Base-by-base conservation (phyloP, 129 eudicot species). In the Mikania micrantha region DNA sequence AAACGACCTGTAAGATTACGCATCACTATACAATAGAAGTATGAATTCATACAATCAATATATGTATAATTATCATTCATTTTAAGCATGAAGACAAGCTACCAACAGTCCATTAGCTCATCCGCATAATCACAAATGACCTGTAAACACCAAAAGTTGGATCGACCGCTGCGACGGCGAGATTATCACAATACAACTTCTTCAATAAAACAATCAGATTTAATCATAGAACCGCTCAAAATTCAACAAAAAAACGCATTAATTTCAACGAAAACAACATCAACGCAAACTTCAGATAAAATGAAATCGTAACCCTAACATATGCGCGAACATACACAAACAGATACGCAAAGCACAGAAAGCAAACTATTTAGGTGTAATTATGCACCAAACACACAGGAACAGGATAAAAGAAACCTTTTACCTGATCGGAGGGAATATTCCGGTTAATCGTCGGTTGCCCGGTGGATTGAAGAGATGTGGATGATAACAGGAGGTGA, bases 391-490 rank as follows among this genome's bases (percentile, higher is more conserved):
- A 32, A 60, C 17, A 56, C 53, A 28, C n/a, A 27, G 29, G 42
- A 56, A 40, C 6, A 45, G 9, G 60, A 60, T 31, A 20, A 35
- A 44, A 59, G 49, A 24, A 45, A 22, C 7, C 41, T 17, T 32
- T 19, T 17, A 1, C 31, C 31, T 1, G 41, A 15, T 31, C 35
- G 64, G 64, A 59, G 31, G 25, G 21, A 47, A 42, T 3, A 19
- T 60, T 72, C 76, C 60, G 76, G 61, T 59, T 31, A 72, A 72
- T 60, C 76, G 76, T 67, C 35, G 12, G 19, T 3, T 8, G 61
- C 32, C 69, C 61, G 61, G 48, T 20, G 76, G 76, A 72, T 60
- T 61, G 61, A 21, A 61, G 59, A n/a, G 61, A 72, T 72, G 76
- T 59, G 69, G 48, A 44, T 60, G 69, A 47, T 72, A 34, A 72